These are phyloP conservation scores for Plasmopara viticola DNA, from an alignment of 352 stramenopile genomes.

Conservation along the genomic window DNA sequence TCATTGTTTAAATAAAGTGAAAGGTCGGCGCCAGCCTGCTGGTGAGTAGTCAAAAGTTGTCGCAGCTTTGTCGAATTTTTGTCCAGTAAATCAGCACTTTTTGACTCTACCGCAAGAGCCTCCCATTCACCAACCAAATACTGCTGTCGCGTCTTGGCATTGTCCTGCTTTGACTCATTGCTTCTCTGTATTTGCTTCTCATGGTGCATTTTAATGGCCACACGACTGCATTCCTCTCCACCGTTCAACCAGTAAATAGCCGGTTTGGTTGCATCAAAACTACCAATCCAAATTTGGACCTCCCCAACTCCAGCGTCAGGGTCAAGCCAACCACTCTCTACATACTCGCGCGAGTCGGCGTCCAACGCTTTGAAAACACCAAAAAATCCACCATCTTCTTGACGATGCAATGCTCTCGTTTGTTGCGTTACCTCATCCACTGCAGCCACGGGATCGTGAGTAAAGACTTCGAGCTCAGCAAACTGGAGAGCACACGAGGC, in stretches of 20 bases:
- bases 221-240: conserved; percentile 8
- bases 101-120: conserved; percentile 22
- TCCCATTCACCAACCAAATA: conserved; percentile 19
- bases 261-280: conserved; percentile 44
- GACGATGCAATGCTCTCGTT: background rate
- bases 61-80: conserved; percentile 40
- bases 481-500: conserved; percentile 43
- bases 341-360: conserved; percentile 35
- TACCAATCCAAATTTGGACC: conserved; percentile 64
- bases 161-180: conserved; percentile 3
- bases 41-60: conserved; percentile 20
- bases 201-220: conserved; percentile 25
- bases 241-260: conserved; percentile 44
- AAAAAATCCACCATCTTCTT: conserved; percentile 55
- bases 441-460: conserved; percentile 7
- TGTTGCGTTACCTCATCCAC: conserved; percentile 1
- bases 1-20: conserved; percentile 44
- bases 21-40: conserved; percentile 20
- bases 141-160: conserved; percentile 3
- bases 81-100: conserved; percentile 39
- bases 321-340: conserved; percentile 65
- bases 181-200: conserved; percentile 14
- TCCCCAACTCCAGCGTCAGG: conserved; percentile 25
- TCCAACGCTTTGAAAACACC: conserved; percentile 33
- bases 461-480: conserved; percentile 58